Conservation (phyloP, 1,139 yeast species). For the Taphrina wiesneri region DNA sequence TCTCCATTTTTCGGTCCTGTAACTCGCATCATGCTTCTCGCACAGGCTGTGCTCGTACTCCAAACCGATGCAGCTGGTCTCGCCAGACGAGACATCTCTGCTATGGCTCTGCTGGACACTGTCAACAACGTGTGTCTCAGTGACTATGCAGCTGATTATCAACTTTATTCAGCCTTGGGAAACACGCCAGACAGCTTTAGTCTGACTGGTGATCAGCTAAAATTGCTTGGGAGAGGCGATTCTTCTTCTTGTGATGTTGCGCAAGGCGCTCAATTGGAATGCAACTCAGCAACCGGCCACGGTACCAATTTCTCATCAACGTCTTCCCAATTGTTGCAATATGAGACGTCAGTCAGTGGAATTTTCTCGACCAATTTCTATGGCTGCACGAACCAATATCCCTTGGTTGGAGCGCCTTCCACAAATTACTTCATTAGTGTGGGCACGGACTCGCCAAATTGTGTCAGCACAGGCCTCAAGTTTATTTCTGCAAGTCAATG, state of each 20-base stretch:
- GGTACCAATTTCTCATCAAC: neutral
- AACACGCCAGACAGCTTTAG: neutral
- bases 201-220: neutral
- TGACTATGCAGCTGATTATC: neutral
- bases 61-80: neutral
- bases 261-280: slow-evolving; percentile 1
- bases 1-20: neutral
- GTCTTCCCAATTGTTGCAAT: neutral
- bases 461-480: neutral
- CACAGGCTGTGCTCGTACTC: neutral
- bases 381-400: neutral
- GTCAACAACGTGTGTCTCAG: slow-evolving; percentile 1
- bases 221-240: neutral
- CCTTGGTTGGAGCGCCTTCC: neutral
- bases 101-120: neutral
- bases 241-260: neutral
- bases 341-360: neutral
- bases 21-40: neutral
- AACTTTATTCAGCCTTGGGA: neutral
- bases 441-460: neutral
- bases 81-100: neutral
- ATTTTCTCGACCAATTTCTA: neutral
- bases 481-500: neutral
- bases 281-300: neutral
- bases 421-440: neutral